phyloP scores from a whole-genome alignment of 208 protist genomes.

The Phytomonas francai region DNA sequence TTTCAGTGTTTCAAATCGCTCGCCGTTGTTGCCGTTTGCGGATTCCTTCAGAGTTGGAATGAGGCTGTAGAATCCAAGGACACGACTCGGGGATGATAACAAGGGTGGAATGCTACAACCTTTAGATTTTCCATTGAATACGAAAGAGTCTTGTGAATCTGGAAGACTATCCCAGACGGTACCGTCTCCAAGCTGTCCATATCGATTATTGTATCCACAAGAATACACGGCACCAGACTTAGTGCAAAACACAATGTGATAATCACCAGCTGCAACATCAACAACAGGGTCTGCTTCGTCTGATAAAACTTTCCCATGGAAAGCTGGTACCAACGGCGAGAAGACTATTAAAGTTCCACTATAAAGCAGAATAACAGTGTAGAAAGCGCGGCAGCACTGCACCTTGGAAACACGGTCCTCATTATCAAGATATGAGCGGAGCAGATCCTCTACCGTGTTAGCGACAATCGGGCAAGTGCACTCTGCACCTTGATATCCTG shows the following conservation, averaged over 20 bases:
- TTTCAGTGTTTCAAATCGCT: background rate
- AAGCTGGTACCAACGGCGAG: slow-evolving; percentile 14
- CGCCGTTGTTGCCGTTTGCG: background rate
- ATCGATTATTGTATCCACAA: slow-evolving; percentile 66
- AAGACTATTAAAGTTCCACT: slow-evolving; percentile 39
- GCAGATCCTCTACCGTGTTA: background rate
- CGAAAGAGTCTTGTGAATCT: background rate
- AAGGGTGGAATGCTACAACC: slow-evolving; percentile 5
- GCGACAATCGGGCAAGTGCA: background rate
- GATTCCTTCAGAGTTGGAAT: background rate
- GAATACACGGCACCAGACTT: slow-evolving; percentile 57
- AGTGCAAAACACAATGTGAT: slow-evolving; percentile 81
- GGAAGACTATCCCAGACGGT: slow-evolving; percentile 38
- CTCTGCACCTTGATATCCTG: background rate
- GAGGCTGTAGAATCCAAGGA: slow-evolving; percentile 9
- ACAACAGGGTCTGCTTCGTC: slow-evolving; percentile 17
- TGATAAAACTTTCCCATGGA: slow-evolving; percentile 13
- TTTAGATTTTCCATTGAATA: background rate
- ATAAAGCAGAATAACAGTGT: slow-evolving; percentile 31
- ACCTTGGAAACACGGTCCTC: slow-evolving; percentile 32
- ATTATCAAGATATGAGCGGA: slow-evolving; percentile 10
- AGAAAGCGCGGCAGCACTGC: slow-evolving; percentile 28
- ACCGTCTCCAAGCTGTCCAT: slow-evolving; percentile 81
- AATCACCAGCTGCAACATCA: slow-evolving; percentile 65
- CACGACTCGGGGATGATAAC: slow-evolving; percentile 13